phyloP scores from a whole-genome alignment of 768 basidiomycete species.

The Pholiota microspora region DNA sequence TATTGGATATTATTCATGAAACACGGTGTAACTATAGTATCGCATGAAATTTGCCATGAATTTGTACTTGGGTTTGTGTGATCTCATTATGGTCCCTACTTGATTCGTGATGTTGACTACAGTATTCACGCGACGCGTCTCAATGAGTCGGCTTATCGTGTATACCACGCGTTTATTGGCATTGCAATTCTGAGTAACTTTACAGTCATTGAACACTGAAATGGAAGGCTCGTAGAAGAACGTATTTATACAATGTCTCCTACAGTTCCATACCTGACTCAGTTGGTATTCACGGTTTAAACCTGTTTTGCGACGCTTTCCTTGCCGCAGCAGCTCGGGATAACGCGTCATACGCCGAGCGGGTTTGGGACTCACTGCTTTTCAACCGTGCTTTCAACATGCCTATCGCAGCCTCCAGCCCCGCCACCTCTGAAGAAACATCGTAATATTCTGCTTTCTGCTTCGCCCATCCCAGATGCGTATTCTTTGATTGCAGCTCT shows the following conservation, averaged over 20 bases:
- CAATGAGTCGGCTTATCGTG: no score
- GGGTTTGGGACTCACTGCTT: neutral
- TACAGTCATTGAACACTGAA: no score
- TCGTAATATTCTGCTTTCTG: neutral
- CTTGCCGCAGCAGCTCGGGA: neutral
- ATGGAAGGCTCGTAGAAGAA: no score
- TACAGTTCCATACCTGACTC: neutral
- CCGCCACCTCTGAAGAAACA: neutral
- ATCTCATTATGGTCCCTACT: no score
- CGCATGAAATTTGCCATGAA: no score
- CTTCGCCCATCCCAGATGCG: neutral
- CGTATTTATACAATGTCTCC: neutral
- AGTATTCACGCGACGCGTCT: no score
- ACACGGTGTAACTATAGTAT: no score
- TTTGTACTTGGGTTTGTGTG: no score
- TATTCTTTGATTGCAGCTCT: neutral
- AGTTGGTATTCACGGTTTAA: neutral
- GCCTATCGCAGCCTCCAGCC: neutral
- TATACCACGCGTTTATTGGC: no score
- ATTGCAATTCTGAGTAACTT: no score
- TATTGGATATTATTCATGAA: neutral
- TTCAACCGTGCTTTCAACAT: neutral
- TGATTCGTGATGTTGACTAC: no score
- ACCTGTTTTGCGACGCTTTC: neutral
- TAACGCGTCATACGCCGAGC: neutral